Conservation (phyloP, 371 early-diverging fungal species). For the Lichtheimia hyalospora region DNA sequence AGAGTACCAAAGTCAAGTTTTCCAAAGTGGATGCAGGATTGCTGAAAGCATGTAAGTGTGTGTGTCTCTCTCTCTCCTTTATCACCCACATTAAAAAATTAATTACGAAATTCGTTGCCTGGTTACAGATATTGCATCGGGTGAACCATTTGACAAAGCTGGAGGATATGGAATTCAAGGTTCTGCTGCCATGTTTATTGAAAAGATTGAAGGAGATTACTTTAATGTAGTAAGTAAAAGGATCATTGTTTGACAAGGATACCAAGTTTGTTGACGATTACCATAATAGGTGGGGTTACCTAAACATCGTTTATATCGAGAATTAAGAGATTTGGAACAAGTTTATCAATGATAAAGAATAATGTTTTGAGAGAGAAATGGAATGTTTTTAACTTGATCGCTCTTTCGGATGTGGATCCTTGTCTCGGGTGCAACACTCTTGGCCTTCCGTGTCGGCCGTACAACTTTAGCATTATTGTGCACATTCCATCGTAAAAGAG, state of each 20-base stretch:
- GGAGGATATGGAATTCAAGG: slow-evolving; percentile 89
- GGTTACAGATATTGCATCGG: slow-evolving; percentile 39
- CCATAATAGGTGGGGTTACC: slow-evolving; percentile 42
- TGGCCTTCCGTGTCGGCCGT: too few species aligned
- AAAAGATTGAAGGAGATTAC: slow-evolving; percentile 75
- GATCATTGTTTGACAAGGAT: slow-evolving; percentile 2
- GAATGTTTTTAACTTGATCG: too few species aligned
- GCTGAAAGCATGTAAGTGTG: slow-evolving; percentile 69
- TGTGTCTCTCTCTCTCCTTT: slow-evolving; percentile 21
- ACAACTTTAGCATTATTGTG: too few species aligned
- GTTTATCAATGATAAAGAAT: neutral
- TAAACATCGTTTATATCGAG: slow-evolving; percentile 34
- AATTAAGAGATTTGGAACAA: slow-evolving; percentile 10
- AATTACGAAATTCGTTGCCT: neutral
- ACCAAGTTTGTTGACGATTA: neutral
- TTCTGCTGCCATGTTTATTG: slow-evolving; percentile 69
- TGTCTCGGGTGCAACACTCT: too few species aligned
- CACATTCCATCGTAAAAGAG: too few species aligned
- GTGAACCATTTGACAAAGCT: slow-evolving; percentile 74
- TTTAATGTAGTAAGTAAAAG: slow-evolving; percentile 64
- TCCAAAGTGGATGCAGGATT: slow-evolving; percentile 27
- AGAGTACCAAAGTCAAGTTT: slow-evolving; percentile 41
- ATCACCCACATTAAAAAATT: too few species aligned
- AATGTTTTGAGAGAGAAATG: too few species aligned
- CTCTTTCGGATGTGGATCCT: too few species aligned